These are phyloP conservation scores for Phytophthora cryptogea DNA, from an alignment of 352 stramenopile genomes.

Conservation along the genomic window DNA sequence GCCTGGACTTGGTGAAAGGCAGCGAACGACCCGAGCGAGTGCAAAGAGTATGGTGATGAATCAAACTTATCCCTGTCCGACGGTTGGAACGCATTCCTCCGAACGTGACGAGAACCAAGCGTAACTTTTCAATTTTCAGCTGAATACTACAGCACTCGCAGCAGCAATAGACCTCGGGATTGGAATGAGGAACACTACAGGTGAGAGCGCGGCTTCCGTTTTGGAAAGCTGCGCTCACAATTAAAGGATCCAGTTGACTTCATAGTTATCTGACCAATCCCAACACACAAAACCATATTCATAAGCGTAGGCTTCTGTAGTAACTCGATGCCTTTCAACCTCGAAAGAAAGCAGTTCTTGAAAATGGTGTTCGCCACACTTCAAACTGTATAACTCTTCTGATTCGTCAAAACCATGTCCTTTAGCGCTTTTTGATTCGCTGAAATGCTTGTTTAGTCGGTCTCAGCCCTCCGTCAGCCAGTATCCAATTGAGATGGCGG, in stretches of 20 bases:
- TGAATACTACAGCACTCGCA: slow-evolving; percentile 59
- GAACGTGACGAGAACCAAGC: slow-evolving; percentile 85
- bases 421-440: not conserved
- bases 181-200: slow-evolving; percentile 81
- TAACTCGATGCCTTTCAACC: no score
- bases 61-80: slow-evolving; percentile 90
- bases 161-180: slow-evolving; percentile 17
- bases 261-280: slow-evolving; percentile 88
- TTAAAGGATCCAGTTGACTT: slow-evolving; percentile 88
- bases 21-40: slow-evolving; percentile 15
- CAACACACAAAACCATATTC: slow-evolving; percentile 2
- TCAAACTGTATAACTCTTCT: not conserved
- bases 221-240: slow-evolving; percentile 72
- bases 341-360: no score
- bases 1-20: slow-evolving; percentile 31
- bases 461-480: slow-evolving; percentile 11
- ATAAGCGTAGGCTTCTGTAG: no score
- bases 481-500: slow-evolving; percentile 42
- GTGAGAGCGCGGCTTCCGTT: slow-evolving; percentile 76
- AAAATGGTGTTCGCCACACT: no score
- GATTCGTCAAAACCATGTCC: slow-evolving; percentile 17
- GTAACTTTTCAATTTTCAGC: slow-evolving; percentile 87
- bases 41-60: slow-evolving; percentile 76
- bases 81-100: slow-evolving; percentile 81
- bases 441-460: slow-evolving; percentile 3